A percentile compares a stretch with the other conserved stretches of the same genome.
Conservation (phyloP, 768 basidiomycete species). For the Chlorophyllum brunneum region DNA sequence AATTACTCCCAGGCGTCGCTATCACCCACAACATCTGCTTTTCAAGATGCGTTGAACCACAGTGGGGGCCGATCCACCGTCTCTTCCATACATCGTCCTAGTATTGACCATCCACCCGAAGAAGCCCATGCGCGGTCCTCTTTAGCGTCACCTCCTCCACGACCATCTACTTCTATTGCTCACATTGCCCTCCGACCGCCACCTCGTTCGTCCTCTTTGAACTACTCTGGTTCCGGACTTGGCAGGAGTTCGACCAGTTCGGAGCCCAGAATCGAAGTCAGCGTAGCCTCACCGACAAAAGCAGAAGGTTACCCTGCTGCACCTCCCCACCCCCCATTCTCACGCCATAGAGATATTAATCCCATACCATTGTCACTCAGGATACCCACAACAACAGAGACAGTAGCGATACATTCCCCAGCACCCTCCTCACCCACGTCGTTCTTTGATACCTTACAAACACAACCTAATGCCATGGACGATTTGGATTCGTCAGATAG, state of each 20-base stretch:
- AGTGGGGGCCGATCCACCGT: slow-evolving; percentile 15
- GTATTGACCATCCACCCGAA: not conserved
- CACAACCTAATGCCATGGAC: slow-evolving; percentile 69
- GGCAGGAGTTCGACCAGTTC: slow-evolving; percentile 12
- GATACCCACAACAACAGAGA: slow-evolving; percentile 40
- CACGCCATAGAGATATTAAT: slow-evolving; percentile 24
- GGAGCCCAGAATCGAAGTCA: slow-evolving; percentile 31
- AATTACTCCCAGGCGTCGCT: slow-evolving; percentile 63
- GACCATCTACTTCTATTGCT: slow-evolving; percentile 58
- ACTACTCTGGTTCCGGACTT: slow-evolving; percentile 17
- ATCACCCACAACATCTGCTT: slow-evolving; percentile 73
- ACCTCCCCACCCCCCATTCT: slow-evolving; percentile 31
- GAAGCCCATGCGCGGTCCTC: slow-evolving; percentile 25
- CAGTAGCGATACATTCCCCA: slow-evolving; percentile 45
- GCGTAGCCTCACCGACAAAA: slow-evolving; percentile 37
- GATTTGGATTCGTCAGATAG: slow-evolving; percentile 65
- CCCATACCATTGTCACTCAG: slow-evolving; percentile 33
- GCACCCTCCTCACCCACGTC: slow-evolving; percentile 61
- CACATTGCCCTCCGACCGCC: slow-evolving; percentile 33
- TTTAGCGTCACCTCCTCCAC: slow-evolving; percentile 55
- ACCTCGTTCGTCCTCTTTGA: slow-evolving; percentile 21
- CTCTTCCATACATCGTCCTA: slow-evolving; percentile 22
- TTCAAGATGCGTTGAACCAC: slow-evolving; percentile 53
- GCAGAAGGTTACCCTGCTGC: slow-evolving; percentile 25
- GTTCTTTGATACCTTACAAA: slow-evolving; percentile 74